phyloP scores from a whole-genome alignment of 2,329 filamentous ascomycete species.

The Ampelomyces quisqualis region DNA sequence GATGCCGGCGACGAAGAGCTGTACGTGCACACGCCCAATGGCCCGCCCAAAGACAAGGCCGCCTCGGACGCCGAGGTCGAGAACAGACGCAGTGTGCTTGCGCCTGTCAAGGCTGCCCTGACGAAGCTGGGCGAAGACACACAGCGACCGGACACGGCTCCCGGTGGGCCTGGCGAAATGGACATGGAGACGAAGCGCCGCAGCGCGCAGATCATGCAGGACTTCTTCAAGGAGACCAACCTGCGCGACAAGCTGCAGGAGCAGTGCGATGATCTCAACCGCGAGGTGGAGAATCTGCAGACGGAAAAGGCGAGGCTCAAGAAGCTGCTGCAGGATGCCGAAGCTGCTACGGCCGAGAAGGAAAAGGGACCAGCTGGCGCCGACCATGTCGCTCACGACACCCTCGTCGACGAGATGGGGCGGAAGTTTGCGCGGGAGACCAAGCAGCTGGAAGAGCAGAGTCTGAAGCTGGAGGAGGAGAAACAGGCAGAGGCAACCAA shows the following conservation, averaged over 20 bases:
- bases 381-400: conserved; percentile 24
- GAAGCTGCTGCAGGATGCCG: conserved; percentile 35
- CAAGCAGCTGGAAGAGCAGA: conserved; percentile 35
- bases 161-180: conserved; percentile 32
- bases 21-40: conserved; percentile 28
- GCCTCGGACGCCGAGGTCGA: conserved; percentile 42
- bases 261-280: conserved; percentile 36
- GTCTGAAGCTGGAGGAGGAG: conserved; percentile 35
- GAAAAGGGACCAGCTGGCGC: conserved; percentile 26
- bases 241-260: conserved; percentile 41
- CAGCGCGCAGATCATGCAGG: conserved; percentile 42
- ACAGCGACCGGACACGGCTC: conserved; percentile 37
- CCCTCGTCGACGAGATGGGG: conserved; percentile 38
- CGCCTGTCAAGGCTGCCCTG: conserved; percentile 32
- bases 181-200: conserved; percentile 36
- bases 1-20: conserved; percentile 9
- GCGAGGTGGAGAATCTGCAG: conserved; percentile 36
- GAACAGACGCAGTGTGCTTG: conserved; percentile 26
- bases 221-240: conserved; percentile 44
- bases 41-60: conserved; percentile 36
- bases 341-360: conserved; percentile 35
- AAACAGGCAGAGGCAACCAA: conserved; percentile 35
- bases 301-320: conserved; percentile 35
- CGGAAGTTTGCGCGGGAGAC: conserved; percentile 39
- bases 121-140: conserved; percentile 33